Percentiles rank a stretch among this genome's conserved stretches.
These are phyloP conservation scores for Gregarina niphandrodes DNA, from an alignment of 169 alveolate species.

Conservation along the genomic window DNA sequence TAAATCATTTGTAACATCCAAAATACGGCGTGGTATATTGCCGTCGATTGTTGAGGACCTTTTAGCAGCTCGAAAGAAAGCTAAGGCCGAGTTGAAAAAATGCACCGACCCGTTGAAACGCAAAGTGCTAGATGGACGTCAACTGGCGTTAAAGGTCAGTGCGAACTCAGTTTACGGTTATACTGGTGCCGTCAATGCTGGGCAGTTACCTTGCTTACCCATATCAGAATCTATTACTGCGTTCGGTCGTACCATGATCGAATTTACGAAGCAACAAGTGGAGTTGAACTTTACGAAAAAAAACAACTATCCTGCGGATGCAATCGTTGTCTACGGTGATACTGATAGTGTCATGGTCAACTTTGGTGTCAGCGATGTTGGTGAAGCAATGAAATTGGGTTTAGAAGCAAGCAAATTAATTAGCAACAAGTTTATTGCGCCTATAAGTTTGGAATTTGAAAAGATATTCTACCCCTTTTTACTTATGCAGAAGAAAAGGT, in stretches of 20 bases:
- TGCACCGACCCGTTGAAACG: conserved; percentile 66
- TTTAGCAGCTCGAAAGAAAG: conserved; percentile 76
- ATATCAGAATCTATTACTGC: conserved; percentile 82
- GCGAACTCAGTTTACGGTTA: conserved; percentile 98
- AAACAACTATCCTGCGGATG: conserved; percentile 68
- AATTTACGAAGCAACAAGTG: conserved; percentile 7
- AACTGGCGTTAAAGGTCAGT: conserved; percentile 85
- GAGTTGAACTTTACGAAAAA: conserved; percentile 3
- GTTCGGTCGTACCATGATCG: conserved; percentile 85
- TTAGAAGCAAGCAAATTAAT: conserved; percentile 70
- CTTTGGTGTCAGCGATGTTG: conserved; percentile 63
- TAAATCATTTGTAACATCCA: no score
- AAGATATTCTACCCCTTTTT: conserved; percentile 86
- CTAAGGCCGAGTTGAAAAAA: conserved; percentile 61
- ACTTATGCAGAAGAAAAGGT: conserved; percentile 79
- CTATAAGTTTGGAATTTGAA: conserved; percentile 88
- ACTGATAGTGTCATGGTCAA: conserved; percentile 97
- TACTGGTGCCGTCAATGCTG: conserved; percentile 92
- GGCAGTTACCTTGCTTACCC: conserved; percentile 84
- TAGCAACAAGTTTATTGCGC: conserved; percentile 54
- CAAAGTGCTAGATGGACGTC: conserved; percentile 92
- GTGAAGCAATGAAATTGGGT: conserved; percentile 71
- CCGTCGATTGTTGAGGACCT: conserved; percentile 89
- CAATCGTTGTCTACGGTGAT: conserved; percentile 85
- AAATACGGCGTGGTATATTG: conserved; percentile 80